phyloP scores from a whole-genome alignment of 768 basidiomycete species.

The Phanerodontia chrysosporium region DNA sequence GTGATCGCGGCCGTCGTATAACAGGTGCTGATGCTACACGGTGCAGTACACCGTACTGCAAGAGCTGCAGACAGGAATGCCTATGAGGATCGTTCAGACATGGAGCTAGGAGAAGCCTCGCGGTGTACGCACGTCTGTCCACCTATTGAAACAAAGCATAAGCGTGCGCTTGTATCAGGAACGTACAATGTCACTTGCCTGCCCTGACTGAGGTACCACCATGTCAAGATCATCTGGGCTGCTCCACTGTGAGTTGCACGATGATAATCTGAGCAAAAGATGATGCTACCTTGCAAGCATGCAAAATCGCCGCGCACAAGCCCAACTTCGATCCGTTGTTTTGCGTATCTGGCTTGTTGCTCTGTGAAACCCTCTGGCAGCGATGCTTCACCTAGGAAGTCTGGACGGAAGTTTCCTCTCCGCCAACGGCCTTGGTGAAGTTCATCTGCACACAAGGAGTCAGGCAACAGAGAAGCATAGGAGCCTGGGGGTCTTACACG shows the following conservation, averaged over 20 bases:
- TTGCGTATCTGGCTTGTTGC: slow-evolving; percentile 53
- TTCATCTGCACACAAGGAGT: slow-evolving; percentile 39
- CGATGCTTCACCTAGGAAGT: slow-evolving; percentile 29
- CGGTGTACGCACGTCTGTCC: slow-evolving; percentile 53
- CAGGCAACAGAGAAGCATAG: too few species aligned
- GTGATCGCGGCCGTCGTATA: slow-evolving; percentile 53
- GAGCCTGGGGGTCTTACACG: slow-evolving; percentile 4
- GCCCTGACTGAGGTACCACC: slow-evolving; percentile 72
- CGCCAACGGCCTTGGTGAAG: slow-evolving; percentile 47
- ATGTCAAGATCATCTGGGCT: slow-evolving; percentile 61
- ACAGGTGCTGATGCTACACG: slow-evolving; percentile 59
- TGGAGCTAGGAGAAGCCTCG: too few species aligned
- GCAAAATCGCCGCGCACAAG: slow-evolving; percentile 54
- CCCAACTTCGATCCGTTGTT: slow-evolving; percentile 44
- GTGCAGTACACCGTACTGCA: slow-evolving; percentile 49
- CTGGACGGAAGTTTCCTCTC: slow-evolving; percentile 6
- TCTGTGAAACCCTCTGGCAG: slow-evolving; percentile 58
- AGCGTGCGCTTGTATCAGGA: too few species aligned
- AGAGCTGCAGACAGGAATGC: slow-evolving; percentile 56
- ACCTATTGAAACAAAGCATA: too few species aligned
- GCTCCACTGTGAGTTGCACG: too few species aligned
- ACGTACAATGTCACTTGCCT: slow-evolving; percentile 34
- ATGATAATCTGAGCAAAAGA: too few species aligned
- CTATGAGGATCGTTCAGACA: neutral
- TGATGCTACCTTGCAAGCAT: slow-evolving; percentile 49